Evolutionary conservation across 2,329 filamentous ascomycete genomes (phyloP), one percentile per base, ranked within the genome.

Genomic region (Nannizzia gypsea): DNA sequence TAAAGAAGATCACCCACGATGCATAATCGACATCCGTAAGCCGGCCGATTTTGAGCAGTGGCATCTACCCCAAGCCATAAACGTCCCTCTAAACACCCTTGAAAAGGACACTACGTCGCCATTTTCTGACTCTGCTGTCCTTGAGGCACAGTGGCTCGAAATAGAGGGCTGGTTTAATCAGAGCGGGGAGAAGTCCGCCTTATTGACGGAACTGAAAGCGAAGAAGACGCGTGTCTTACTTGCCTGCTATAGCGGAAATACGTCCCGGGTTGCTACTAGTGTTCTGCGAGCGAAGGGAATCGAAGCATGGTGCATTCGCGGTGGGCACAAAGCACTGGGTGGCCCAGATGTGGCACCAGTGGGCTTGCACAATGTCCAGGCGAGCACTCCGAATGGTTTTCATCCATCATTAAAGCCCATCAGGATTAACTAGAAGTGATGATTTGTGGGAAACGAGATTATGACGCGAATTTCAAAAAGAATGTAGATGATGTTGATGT

Each of bases 191-290:
- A 57, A 24, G 15, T 54, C 50, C 6, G 15, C 50, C 38, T 20
- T 42, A 3, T 17, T 54, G 26, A 28, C n/a, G 13, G 55, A 3
- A 2, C 17, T 57, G 24, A 40, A 54, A 26, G 50, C n/a, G 24
- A 17, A 28, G 5, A 26, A 28, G 6, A 54, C 31, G 17, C 26
- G n/a, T n/a, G 50, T 54, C 17, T 64, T 83, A 9, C 64, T 82
- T 8, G 66, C 80, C 8, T 83, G 80, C 66, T 82, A 82, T 57
- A 72, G 80, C 54, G 81, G 81, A 2, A 79, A 83, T 60, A 79
- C 76, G 31, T 74, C 80, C 3, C 73, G 81, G 0, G 74, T 83
- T 3, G 81, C 80, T 2, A 78, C 78, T 1, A 81, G 79, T 58
- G 74, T 83, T 2, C 66, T 83, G 55, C 72, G 80, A 3, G 79